A percentile compares a stretch with the other conserved stretches of the same genome.
Conservation (phyloP, 1,139 yeast genomes). For the Debaryomycetaceae sp. region DNA sequence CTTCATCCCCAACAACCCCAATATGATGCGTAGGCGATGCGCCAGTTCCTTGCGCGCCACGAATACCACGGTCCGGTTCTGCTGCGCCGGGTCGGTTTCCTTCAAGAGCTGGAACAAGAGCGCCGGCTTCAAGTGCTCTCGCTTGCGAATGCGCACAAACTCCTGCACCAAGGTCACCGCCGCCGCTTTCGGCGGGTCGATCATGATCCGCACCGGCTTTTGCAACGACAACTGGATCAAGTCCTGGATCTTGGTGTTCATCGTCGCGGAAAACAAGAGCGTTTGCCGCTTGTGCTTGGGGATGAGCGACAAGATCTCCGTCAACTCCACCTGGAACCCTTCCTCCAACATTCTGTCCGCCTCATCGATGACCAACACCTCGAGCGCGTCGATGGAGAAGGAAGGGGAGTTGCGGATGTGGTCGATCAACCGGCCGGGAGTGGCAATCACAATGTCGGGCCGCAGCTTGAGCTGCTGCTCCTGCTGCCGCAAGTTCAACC, state of each 20-base stretch:
- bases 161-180: conserved; percentile 83
- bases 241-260: conserved; percentile 88
- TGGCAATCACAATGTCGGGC: conserved; percentile 94
- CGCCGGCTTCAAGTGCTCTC: conserved; percentile 78
- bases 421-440: conserved; percentile 95
- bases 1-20: conserved; percentile 77
- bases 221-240: conserved; percentile 78
- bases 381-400: conserved; percentile 82
- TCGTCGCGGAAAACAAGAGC: conserved; percentile 88
- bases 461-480: conserved; percentile 85
- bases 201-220: conserved; percentile 89
- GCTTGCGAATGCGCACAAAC: conserved; percentile 85
- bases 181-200: conserved; percentile 91
- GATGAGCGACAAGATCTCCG: conserved; percentile 75
- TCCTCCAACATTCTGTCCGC: conserved; percentile 99
- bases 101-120: conserved; percentile 62
- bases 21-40: conserved; percentile 70
- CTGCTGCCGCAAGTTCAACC: conserved; percentile 86
- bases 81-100: conserved; percentile 48
- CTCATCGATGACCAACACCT: conserved; percentile 88
- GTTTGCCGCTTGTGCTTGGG: conserved; percentile 88
- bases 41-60: conserved; percentile 88
- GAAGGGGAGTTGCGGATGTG: conserved; percentile 93
- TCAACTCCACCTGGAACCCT: conserved; percentile 91
- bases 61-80: conserved; percentile 73